Base-by-base conservation (phyloP, 2,329 filamentous ascomycete genomes). In the Rhytidhysteron rufulum region DNA sequence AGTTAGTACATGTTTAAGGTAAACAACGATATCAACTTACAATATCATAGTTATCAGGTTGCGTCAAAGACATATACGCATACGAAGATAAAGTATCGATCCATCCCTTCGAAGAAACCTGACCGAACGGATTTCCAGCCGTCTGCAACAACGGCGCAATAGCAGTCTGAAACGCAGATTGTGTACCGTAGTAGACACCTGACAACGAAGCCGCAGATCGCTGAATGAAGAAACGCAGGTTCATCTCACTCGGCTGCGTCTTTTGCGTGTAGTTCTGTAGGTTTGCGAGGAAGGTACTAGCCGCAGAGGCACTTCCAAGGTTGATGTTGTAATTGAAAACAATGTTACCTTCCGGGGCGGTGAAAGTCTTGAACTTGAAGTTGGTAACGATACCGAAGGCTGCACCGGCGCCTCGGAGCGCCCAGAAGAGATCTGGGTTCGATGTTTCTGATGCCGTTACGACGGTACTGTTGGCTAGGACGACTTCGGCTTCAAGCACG, bases 361-460 rank as follows among this genome's bases (percentile, higher is more conserved):
- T 34, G 35, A 51, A 51, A 8, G 41, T 39, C 20, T 48, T 57
- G 50, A 63, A 58, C 19, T 51, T 56, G 47, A 60, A 66, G 15
- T 54, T 61, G 4, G 50, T 51, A 13, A 62, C 51, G 31, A 63
- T 54, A 11, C 62, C 63, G 36, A 62, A 65, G 35, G 60, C 61
- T 33, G 50, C 50, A 1, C 62, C 63, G 2, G 60, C 62, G 2
- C 63, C 63, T 7, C 48, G 46, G n/a, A 65, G 42, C 1, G 53
- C 63, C 58, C 62, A 66, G 44, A 63, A 62, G 13, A 67, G 57
- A 25, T 65, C 60, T 0, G 53, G 18, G 24, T 66, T 59, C 11
- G 62, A 36, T 2, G 48, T 52, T 13, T 45, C 24, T 7, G 60
- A 67, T 9, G 60, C 66, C 5, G 50, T 63, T 18, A 68, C 50